Evolutionary conservation across 2,329 filamentous ascomycete genomes (phyloP).

Genomic region (Plenodomus biglobosus): DNA sequence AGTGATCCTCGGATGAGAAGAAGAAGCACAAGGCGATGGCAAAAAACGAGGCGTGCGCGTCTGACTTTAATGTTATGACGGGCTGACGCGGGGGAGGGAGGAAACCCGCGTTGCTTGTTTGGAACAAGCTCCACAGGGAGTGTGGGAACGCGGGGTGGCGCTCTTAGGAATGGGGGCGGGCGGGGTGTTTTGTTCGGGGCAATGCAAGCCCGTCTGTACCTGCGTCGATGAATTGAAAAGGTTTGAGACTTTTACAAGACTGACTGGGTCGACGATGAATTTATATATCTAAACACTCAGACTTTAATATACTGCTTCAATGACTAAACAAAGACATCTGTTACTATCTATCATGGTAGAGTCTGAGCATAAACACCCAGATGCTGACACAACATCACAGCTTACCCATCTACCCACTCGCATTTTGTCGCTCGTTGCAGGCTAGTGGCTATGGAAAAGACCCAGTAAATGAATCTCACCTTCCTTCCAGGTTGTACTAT

Average conservation of each 20-base stretch:
- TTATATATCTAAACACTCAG: no score
- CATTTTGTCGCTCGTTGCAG: no score
- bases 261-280: no score
- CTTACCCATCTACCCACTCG: no score
- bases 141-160: background rate
- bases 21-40: background rate
- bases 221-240: background rate
- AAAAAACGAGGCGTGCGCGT: background rate
- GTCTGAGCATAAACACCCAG: no score
- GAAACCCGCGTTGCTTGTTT: slow-evolving; percentile 17
- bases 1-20: background rate
- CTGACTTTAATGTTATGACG: background rate
- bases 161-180: background rate
- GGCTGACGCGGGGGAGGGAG: slow-evolving; percentile 4
- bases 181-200: background rate
- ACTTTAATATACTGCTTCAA: no score
- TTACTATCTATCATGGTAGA: no score
- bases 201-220: background rate
- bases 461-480: background rate
- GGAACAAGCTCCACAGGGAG: slow-evolving; percentile 16
- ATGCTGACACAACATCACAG: no score
- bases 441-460: background rate
- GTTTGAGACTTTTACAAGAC: no score
- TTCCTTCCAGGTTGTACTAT: no score
- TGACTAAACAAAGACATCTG: no score